Percentiles rank a stretch among this genome's conserved stretches.
These are phyloP conservation scores for Hypoxylon intermedium DNA, from an alignment of 495 filamentous ascomycete genomes.

Conservation along the genomic window DNA sequence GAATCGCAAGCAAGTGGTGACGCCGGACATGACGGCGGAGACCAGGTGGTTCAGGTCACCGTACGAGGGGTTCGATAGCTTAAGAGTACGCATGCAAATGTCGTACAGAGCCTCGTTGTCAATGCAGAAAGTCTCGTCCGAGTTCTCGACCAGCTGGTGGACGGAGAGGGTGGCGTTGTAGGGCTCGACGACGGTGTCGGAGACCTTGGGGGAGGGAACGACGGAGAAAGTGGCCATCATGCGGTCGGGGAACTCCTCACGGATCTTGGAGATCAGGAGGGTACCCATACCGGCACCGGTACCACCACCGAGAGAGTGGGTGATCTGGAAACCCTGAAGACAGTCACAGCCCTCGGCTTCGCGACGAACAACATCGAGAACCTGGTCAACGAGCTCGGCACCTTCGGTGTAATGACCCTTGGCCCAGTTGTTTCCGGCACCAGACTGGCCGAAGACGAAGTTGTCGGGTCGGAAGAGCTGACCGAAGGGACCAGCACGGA, in stretches of 20 bases:
- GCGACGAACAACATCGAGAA: constrained; percentile 97
- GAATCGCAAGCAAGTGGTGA: constrained; percentile 98
- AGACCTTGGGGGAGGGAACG: constrained; percentile 99
- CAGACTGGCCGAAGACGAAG: constrained; percentile 99
- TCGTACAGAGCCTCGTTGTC: constrained; percentile 99
- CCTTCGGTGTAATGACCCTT: constrained; percentile 99
- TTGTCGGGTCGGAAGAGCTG: constrained; percentile 99
- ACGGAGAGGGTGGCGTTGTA: constrained; percentile 99
- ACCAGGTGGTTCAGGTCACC: constrained; percentile 99
- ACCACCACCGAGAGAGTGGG: constrained; percentile 99
- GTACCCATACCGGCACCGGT: constrained; percentile 99
- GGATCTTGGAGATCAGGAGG: constrained; percentile 99
- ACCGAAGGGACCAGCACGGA: constrained; percentile 98
- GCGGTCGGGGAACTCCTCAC: constrained; percentile 99
- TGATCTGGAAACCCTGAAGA: constrained; percentile 99
- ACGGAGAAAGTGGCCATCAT: constrained; percentile 99
- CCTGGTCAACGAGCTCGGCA: constrained; percentile 97
- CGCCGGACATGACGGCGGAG: constrained; percentile 99
- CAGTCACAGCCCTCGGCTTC: constrained; percentile 99
- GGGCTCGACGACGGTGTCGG: constrained; percentile 99
- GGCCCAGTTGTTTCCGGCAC: constrained; percentile 99
- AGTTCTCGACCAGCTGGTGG: constrained; percentile 99
- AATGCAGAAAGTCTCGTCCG: constrained; percentile 99
- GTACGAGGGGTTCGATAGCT: constrained; percentile 97
- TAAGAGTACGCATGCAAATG: constrained; percentile 99